phyloP scores from a whole-genome alignment of 202 grass and related monocot species.

The Schoenoplectus triqueter region DNA sequence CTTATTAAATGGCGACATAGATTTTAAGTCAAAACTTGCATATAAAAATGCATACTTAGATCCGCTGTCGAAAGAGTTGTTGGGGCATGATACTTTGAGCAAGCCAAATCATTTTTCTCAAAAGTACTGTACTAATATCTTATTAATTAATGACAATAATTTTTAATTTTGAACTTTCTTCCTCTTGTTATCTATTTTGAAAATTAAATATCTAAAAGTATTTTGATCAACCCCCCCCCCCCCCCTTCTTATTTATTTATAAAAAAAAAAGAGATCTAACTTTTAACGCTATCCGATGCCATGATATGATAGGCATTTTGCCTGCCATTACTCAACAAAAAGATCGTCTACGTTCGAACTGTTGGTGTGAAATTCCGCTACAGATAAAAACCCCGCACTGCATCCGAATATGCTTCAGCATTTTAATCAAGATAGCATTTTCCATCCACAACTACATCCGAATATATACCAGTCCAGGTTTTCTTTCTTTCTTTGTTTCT shows the following conservation, averaged over 20 bases:
- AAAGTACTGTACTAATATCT: not conserved
- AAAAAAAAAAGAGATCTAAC: not conserved
- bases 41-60: not conserved
- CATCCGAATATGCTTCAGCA: no score
- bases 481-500: no score
- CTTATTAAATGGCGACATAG: not conserved
- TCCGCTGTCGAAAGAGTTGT: not conserved
- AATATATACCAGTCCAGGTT: no score
- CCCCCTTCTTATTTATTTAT: no score
- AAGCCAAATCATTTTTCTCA: not conserved
- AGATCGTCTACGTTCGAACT: not conserved
- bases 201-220: no score
- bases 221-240: no score
- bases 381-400: no score
- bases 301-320: not conserved
- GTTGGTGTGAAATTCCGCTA: not conserved
- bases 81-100: not conserved
- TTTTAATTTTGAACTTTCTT: no score
- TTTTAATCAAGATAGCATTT: no score
- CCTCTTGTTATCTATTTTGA: no score
- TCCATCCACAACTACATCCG: no score
- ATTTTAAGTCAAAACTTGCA: not conserved
- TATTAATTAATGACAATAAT: not conserved
- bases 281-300: not conserved
- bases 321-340: not conserved